These are phyloP conservation scores for Crithidia brevicula DNA, from an alignment of 208 protist genomes.

Conservation along the genomic window DNA sequence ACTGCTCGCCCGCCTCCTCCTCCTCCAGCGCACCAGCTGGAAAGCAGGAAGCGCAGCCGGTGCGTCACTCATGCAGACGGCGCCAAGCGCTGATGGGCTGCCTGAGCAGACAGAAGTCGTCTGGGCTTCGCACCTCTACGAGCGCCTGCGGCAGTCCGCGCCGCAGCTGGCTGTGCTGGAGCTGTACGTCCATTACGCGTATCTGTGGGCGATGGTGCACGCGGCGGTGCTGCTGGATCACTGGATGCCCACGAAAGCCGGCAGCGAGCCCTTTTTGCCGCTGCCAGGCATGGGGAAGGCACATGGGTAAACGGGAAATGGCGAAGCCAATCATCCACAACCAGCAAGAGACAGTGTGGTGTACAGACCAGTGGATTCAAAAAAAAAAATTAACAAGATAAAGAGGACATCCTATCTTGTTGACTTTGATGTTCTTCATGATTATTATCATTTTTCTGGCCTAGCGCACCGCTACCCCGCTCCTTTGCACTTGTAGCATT, in stretches of 20 bases:
- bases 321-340: no score
- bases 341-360: neutral
- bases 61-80: no score
- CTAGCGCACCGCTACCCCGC: no score
- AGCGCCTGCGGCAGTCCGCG: constrained; percentile 7
- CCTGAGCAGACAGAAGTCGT: neutral
- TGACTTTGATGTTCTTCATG: no score
- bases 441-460: no score
- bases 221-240: constrained; percentile 10
- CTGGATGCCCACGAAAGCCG: constrained; percentile 8
- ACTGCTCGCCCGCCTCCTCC: constrained; percentile 14
- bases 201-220: constrained; percentile 25
- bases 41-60: no score
- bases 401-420: no score
- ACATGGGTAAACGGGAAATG: neutral
- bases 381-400: no score
- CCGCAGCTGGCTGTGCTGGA: constrained; percentile 26
- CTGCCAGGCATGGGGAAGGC: neutral
- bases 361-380: neutral
- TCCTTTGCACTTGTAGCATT: no score
- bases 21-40: neutral
- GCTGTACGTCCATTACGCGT: constrained; percentile 19
- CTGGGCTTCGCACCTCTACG: constrained; percentile 2
- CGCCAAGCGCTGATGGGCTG: no score
- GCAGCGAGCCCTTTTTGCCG: neutral